These are phyloP conservation scores for Debaryomyces sp. DNA, from an alignment of 1,139 yeast species.

Conservation along the genomic window DNA sequence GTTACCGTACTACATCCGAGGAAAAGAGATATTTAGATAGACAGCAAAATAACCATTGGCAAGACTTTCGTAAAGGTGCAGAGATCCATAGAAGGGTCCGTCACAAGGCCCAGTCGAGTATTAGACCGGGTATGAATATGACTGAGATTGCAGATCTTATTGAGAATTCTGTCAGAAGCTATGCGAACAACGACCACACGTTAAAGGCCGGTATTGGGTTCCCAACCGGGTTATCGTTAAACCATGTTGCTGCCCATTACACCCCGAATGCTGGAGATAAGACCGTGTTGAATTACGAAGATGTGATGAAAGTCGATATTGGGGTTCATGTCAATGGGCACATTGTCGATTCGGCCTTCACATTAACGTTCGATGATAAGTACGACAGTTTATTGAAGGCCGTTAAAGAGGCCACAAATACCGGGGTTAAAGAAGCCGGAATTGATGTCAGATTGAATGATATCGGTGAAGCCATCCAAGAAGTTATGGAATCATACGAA, in stretches of 20 bases:
- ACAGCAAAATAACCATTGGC: conserved; percentile 66
- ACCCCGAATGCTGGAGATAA: conserved; percentile 97
- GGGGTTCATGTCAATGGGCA: conserved; percentile 98
- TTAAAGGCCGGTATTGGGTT: conserved; percentile 88
- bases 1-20: conserved; percentile 80
- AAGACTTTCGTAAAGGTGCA: conserved; percentile 93
- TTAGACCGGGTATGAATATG: conserved; percentile 92
- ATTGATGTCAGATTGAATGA: conserved; percentile 95
- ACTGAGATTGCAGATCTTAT: conserved; percentile 87
- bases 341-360: conserved; percentile 94
- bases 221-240: conserved; percentile 94
- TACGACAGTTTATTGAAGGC: conserved; percentile 82
- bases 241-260: conserved; percentile 96
- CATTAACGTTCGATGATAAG: conserved; percentile 82
- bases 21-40: conserved; percentile 82
- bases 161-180: conserved; percentile 80
- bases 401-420: conserved; percentile 88
- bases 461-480: conserved; percentile 95
- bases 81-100: conserved; percentile 94
- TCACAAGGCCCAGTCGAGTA: conserved; percentile 68
- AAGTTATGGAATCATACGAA: conserved; percentile 96
- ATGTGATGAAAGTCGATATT: conserved; percentile 94
- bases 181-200: conserved; percentile 67
- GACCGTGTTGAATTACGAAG: conserved; percentile 75
- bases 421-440: conserved; percentile 92